Percentiles rank a stretch among this genome's conserved stretches.
Evolutionary conservation across 1,284 basidiomycete species (phyloP).

Genomic region (Papiliotrema fonsecae): DNA sequence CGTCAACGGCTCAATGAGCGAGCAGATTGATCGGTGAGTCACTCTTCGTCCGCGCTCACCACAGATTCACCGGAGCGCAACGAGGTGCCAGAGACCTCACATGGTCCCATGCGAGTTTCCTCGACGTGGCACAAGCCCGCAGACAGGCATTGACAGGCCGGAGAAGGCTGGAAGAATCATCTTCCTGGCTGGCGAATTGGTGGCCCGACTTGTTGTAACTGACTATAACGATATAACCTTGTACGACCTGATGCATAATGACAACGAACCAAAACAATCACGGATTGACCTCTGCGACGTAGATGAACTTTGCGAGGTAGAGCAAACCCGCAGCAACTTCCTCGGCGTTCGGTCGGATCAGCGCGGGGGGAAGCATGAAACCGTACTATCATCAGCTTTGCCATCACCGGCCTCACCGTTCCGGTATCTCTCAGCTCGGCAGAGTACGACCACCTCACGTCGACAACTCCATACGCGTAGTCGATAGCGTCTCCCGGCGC

Average conservation of each 20-base stretch:
- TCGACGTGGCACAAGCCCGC: slow-evolving; percentile 29
- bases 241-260: not conserved
- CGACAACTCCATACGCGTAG: slow-evolving; percentile 63
- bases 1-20: slow-evolving; percentile 42
- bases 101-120: slow-evolving; percentile 47
- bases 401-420: slow-evolving; percentile 54
- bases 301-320: slow-evolving; percentile 66
- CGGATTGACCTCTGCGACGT: slow-evolving; percentile 32
- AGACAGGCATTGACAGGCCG: not conserved
- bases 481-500: slow-evolving; percentile 67
- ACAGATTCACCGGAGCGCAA: slow-evolving; percentile 23
- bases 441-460: slow-evolving; percentile 70
- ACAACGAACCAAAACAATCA: not conserved
- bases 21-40: slow-evolving; percentile 48
- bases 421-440: slow-evolving; percentile 76
- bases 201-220: not conserved
- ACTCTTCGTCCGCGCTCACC: not conserved
- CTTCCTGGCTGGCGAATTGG: not conserved
- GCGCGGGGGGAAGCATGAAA: slow-evolving; percentile 65
- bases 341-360: slow-evolving; percentile 72
- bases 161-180: not conserved
- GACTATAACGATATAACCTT: not conserved
- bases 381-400: slow-evolving; percentile 58
- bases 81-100: slow-evolving; percentile 47
- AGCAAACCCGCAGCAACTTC: slow-evolving; percentile 63